Evolutionary conservation across 208 protist genomes (phyloP), one percentile per base, ranked within the genome.

Genomic region (Herpetomonas samuelpessoai): DNA sequence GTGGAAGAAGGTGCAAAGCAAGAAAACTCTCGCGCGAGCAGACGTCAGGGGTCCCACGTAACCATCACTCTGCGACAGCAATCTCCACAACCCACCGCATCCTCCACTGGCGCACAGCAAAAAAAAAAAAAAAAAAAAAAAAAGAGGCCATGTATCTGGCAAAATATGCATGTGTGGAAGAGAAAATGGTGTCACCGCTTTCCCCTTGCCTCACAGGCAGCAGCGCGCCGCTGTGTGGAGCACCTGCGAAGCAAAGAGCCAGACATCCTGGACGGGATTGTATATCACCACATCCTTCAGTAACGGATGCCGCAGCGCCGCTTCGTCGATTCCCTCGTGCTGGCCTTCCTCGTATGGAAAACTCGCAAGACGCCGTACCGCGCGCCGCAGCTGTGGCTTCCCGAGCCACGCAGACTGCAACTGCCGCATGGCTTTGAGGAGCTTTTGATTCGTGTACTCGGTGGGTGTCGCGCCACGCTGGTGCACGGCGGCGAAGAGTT

Each of bases 371-470:
- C 67, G 76, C 58, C 81, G 83, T 29, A 93, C 73, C 0, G 82
- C 79, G 14, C 58, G 58, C 29, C 74, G 61, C 1, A 91, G 74
- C 9, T 41, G 62, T 6, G 65, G 65, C 27, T 76, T 62, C 12
- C 72, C 67, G 31, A 74, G 68, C 82, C 83, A 91, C 3, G 76
- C 79, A 2, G 72, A 74, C 66, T 90, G 71, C 35, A 93, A 58
- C 70, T 89, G 81, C 16, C 87, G 78, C 79, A 93, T 91, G 28
- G 87, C 79, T 55, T 87, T 88, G n/a, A 87, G 57, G 21, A 93
- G 65, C 53, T 88, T 93, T 55, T 86, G 71, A 39, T 83, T 81
- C 18, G 79, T 83, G 72, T 93, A 91, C 46, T 80, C 76, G 0
- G 71, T 81, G 14, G 81, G 68, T 26, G 86, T 68, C 6, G 71